phyloP scores from a whole-genome alignment of 441 rosid species.

The Adansonia rubrostipa region DNA sequence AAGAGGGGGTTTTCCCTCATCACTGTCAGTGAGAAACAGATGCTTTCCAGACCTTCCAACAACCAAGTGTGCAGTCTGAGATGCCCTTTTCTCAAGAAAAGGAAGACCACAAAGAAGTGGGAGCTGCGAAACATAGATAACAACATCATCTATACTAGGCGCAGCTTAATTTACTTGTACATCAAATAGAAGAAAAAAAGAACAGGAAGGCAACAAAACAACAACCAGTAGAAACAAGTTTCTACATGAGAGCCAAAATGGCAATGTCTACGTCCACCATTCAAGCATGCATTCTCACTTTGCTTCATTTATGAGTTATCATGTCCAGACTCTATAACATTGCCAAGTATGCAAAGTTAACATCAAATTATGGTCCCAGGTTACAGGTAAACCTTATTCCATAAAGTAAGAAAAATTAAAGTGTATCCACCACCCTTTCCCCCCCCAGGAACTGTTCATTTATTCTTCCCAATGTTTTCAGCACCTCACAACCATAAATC shows the following conservation, averaged over 20 bases:
- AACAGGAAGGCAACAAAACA: background rate
- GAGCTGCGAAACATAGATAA: conserved; percentile 51
- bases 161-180: background rate
- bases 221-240: background rate
- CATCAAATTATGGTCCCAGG: conserved; percentile 5
- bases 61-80: conserved; percentile 81
- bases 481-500: conserved; percentile 3
- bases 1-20: conserved; percentile 84
- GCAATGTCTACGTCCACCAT: background rate
- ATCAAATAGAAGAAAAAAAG: conserved; percentile 4
- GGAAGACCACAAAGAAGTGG: conserved; percentile 90
- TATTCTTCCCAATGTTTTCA: background rate
- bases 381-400: background rate
- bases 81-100: conserved; percentile 83
- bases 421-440: background rate
- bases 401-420: background rate
- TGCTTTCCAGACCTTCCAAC: conserved; percentile 93
- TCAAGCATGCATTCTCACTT: conserved; percentile 11
- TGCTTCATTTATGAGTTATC: conserved; percentile 21
- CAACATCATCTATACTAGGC: conserved; percentile 14
- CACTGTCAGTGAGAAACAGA: conserved; percentile 81
- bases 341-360: conserved; percentile 18
- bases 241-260: conserved; percentile 1
- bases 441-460: background rate
- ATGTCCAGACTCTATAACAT: background rate